Evolutionary conservation across 768 basidiomycete genomes (phyloP).

Genomic region (Lactarius tabidus): DNA sequence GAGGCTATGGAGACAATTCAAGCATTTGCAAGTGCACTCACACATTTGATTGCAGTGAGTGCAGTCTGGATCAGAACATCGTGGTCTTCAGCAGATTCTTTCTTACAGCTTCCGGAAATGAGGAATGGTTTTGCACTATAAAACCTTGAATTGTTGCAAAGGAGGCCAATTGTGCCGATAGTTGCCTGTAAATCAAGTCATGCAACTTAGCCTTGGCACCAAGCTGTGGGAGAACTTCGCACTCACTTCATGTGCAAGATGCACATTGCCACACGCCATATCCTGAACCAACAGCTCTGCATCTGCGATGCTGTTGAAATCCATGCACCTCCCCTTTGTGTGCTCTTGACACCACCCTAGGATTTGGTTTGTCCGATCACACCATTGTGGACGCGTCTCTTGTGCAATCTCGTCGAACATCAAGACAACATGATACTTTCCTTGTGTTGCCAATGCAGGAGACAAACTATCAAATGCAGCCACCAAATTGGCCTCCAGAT

Average conservation of each 20-base stretch:
- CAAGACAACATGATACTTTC: neutral
- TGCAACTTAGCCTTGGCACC: too few relatives aligned
- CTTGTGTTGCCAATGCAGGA: neutral
- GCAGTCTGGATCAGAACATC: neutral
- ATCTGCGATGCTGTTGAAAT: neutral
- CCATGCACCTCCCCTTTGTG: neutral
- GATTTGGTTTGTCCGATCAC: slow-evolving; percentile 2
- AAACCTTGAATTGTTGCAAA: neutral
- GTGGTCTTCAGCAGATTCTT: neutral
- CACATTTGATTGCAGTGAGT: neutral
- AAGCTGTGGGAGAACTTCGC: too few relatives aligned
- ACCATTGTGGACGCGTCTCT: neutral
- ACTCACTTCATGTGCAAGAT: slow-evolving; percentile 1
- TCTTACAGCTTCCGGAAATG: slow-evolving; percentile 7
- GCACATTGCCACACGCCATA: neutral
- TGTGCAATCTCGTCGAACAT: slow-evolving; percentile 4
- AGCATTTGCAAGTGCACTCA: neutral
- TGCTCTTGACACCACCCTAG: slow-evolving; percentile 10
- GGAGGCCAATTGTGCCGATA: neutral
- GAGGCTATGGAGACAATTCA: neutral
- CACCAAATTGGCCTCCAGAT: neutral
- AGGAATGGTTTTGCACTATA: slow-evolving; percentile 4
- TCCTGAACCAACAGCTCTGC: neutral
- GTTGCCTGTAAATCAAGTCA: slow-evolving; percentile 8
- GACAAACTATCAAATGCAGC: neutral